Conservation (phyloP, 352 stramenopile genomes). For the Thalassiosira exigua region DNA sequence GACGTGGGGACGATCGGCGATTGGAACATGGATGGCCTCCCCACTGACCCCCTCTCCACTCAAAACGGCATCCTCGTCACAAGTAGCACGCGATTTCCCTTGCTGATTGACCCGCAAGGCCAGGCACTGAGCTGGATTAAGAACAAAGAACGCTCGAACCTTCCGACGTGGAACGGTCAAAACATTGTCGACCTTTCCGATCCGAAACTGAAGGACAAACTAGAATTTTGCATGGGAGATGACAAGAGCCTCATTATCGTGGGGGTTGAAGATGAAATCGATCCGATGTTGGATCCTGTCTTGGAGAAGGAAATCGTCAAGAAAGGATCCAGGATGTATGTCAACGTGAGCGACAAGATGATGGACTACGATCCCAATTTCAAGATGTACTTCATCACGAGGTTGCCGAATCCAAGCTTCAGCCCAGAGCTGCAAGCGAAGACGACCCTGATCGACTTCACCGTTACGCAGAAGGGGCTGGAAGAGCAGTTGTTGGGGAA, state of each 20-base stretch:
- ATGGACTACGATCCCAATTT: slow-evolving; percentile 98
- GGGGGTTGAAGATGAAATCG: slow-evolving; percentile 97
- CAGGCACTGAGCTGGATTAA: slow-evolving; percentile 98
- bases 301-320: slow-evolving; percentile 96
- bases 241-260: slow-evolving; percentile 92
- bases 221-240: slow-evolving; percentile 98
- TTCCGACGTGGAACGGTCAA: slow-evolving; percentile 93
- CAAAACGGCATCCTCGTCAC: slow-evolving; percentile 99
- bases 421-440: slow-evolving; percentile 97
- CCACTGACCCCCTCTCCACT: slow-evolving; percentile 95
- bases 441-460: slow-evolving; percentile 99
- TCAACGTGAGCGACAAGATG: slow-evolving; percentile 98
- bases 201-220: slow-evolving; percentile 96
- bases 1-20: slow-evolving; percentile 97
- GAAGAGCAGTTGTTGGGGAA: slow-evolving; percentile 95
- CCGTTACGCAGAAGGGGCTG: slow-evolving; percentile 95
- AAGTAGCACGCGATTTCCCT: slow-evolving; percentile 92
- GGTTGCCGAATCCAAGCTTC: slow-evolving; percentile 97
- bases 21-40: slow-evolving; percentile 98
- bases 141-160: slow-evolving; percentile 91
- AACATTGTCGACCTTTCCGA: slow-evolving; percentile 92
- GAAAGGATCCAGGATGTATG: slow-evolving; percentile 95
- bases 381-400: slow-evolving; percentile 98
- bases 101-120: slow-evolving; percentile 97
- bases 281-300: slow-evolving; percentile 98